phyloP scores from a whole-genome alignment of 176 grass and related monocot genomes.

The Oryza rufipogon region DNA sequence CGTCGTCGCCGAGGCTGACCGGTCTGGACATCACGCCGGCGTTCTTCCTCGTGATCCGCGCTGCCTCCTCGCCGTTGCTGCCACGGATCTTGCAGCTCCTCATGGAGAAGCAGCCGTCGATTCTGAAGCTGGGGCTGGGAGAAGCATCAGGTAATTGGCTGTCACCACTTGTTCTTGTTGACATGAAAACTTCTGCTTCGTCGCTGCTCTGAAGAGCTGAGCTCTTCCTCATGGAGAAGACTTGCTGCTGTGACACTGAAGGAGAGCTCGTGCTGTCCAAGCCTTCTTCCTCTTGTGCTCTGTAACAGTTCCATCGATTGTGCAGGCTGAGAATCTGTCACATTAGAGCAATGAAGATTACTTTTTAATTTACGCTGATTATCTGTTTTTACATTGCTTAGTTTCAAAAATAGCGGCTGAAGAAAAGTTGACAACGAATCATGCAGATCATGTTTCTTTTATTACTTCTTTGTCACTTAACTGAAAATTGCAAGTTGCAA shows the following conservation, averaged over 20 bases:
- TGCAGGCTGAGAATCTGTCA: constrained; percentile 81
- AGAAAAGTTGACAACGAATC: not conserved
- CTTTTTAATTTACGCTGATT: not conserved
- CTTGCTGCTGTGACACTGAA: not conserved
- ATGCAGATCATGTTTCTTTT: not conserved
- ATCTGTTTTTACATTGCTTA: constrained; percentile 3
- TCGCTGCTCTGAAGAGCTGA: constrained; percentile 58
- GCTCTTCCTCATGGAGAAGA: constrained; percentile 72
- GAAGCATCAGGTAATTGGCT: not conserved
- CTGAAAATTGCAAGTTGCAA: not conserved
- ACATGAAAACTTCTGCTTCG: constrained; percentile 64
- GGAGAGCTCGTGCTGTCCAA: not conserved
- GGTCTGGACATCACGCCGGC: constrained; percentile 29
- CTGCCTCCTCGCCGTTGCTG: constrained; percentile 59
- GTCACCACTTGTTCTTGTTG: not conserved
- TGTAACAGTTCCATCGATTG: constrained; percentile 82
- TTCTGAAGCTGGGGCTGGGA: constrained; percentile 38
- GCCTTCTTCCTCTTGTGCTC: constrained; percentile 25
- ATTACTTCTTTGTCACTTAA: not conserved
- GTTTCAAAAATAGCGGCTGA: not conserved
- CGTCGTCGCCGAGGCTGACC: constrained; percentile 68
- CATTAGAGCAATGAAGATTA: not conserved
- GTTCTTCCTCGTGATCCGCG: constrained; percentile 56
- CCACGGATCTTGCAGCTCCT: constrained; percentile 67
- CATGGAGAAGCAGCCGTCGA: constrained; percentile 65